Base-by-base conservation (phyloP, 2,329 filamentous ascomycete genomes). In the Leptosphaerulina australis region DNA sequence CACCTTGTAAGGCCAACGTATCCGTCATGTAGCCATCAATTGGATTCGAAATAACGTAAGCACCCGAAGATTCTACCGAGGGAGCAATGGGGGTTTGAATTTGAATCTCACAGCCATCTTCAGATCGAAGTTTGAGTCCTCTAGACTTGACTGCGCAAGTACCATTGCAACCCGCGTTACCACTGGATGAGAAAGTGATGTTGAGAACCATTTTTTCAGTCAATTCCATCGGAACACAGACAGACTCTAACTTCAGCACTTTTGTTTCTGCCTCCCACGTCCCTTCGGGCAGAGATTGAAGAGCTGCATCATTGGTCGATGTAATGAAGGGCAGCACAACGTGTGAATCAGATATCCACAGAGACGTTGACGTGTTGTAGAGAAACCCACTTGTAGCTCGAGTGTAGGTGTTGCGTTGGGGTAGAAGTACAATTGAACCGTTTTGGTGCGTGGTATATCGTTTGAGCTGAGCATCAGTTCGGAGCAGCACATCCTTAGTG, bases 341-440 rank as follows among this genome's bases (percentile, higher is more conserved):
- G 18, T 38, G 24, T 9, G 40, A 25, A 18, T 52, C 53, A 2
- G 44, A 37, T 3, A 56, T 40, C 53, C 53, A 56, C 12, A 44
- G 21, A 1, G 53, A 52, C 1, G 44, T 47, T 4, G 49, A 43
- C 2, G 41, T 37, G 11, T 56, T 56, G 14, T 43, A 47, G 7
- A 52, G 26, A 15, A 48, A 31, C 1, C 41, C 39, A 17, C 51
- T 50, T 7, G 47, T 50, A 4, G 47, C 36, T 11, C 31, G 45
- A n/a, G 44, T 45, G 30, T 48, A 50, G 4, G 46, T 50, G 5
- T 55, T 31, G 9, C 52, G 20, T 26, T 20, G 14, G 9, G 46
- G 39, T 2, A 38, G 10, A 24, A 53, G 18, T 2, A 33, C n/a
- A 7, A 44, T 33, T 10, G 20, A 26, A 4, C 36, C 36, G 15